phyloP scores from a whole-genome alignment of 306 rosid species.

The Cucurbita pepo region DNA sequence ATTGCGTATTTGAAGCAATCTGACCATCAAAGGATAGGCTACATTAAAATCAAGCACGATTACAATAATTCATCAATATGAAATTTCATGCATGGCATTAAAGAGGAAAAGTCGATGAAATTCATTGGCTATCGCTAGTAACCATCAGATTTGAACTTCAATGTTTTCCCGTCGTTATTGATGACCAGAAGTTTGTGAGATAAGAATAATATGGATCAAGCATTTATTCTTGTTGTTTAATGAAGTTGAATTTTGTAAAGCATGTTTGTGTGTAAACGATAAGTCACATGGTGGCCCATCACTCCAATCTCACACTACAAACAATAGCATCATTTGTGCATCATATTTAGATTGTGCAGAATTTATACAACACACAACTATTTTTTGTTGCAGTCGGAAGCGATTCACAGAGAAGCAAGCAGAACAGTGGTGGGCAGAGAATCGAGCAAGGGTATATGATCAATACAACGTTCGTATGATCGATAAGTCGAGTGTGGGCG shows the following conservation, averaged over 20 bases:
- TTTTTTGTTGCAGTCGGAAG: slow-evolving; percentile 51
- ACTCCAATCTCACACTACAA: neutral
- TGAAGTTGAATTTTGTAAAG: neutral
- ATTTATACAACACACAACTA: neutral
- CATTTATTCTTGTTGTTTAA: neutral
- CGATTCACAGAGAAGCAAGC: slow-evolving; percentile 94
- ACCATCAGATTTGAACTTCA: neutral
- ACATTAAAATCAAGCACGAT: neutral
- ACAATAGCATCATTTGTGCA: neutral
- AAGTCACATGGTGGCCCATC: neutral
- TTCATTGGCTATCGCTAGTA: neutral
- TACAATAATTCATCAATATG: neutral
- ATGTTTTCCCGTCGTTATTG: neutral
- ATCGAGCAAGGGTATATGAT: slow-evolving; percentile 71
- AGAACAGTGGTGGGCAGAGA: slow-evolving; percentile 97
- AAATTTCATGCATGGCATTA: neutral
- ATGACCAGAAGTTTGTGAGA: neutral
- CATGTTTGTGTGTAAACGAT: neutral
- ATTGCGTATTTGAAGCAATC: neutral
- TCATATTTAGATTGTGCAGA: neutral
- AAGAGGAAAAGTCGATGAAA: neutral
- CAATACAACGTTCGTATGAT: slow-evolving; percentile 62
- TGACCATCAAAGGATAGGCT: neutral
- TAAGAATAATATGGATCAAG: neutral
- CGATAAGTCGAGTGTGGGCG: slow-evolving; percentile 69